phyloP scores from a whole-genome alignment of 164 flowering plant species.

The Chloranthus sessilifolius region DNA sequence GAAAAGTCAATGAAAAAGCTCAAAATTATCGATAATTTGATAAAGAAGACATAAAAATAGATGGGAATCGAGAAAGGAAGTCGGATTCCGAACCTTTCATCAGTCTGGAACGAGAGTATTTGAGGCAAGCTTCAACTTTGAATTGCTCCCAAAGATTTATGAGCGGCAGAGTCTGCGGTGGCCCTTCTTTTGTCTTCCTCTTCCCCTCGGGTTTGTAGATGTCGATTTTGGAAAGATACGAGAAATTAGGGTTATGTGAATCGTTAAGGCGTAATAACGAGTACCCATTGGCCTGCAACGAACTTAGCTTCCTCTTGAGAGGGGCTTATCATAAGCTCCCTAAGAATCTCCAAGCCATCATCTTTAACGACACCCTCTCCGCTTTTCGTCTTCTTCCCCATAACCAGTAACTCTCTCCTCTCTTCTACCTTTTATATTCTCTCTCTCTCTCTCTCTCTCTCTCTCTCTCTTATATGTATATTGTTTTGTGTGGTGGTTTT shows the following conservation, averaged over 20 bases:
- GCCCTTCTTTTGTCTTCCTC: too few species aligned
- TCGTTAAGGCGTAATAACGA: slow-evolving; percentile 27
- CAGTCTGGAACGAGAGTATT: too few species aligned
- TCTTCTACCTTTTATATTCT: not conserved
- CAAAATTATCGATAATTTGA: too few species aligned
- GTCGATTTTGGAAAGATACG: slow-evolving; percentile 39
- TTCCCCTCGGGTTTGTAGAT: too few species aligned
- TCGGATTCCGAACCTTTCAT: too few species aligned
- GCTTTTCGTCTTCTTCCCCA: slow-evolving; percentile 79
- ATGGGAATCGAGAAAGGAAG: too few species aligned
- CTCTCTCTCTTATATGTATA: not conserved
- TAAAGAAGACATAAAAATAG: too few species aligned
- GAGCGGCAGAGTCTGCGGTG: too few species aligned
- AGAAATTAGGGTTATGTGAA: slow-evolving; percentile 36
- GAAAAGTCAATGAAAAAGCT: too few species aligned
- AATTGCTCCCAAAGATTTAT: too few species aligned
- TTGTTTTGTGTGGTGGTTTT: not conserved
- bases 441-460: not conserved
- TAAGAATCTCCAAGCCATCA: slow-evolving; percentile 55
- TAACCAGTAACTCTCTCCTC: slow-evolving; percentile 12
- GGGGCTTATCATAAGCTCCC: slow-evolving; percentile 45
- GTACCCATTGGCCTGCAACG: slow-evolving; percentile 60
- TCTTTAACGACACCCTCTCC: slow-evolving; percentile 62
- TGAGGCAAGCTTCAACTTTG: too few species aligned
- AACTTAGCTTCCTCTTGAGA: slow-evolving; percentile 59